Base-by-base conservation (phyloP, 2,329 filamentous ascomycete genomes). In the Coleophoma crateriformis region DNA sequence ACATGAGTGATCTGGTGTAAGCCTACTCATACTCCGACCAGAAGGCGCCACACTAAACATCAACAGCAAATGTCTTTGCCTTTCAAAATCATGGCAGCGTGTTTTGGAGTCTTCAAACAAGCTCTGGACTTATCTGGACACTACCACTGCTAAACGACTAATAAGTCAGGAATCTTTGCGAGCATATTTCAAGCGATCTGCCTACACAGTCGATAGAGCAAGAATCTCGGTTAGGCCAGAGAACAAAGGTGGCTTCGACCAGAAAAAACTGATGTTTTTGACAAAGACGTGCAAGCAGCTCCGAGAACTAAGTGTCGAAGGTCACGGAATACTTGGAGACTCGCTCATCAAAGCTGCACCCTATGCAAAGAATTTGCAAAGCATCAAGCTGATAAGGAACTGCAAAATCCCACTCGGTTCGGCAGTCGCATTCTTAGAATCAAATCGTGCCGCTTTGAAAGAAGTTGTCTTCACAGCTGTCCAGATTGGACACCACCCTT, bases 61-160 rank as follows among this genome's bases (percentile, higher is more conserved):
- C 12, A 32, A 27, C 32, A 66, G 63, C 13, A 52, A 61, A 22
- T 64, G 64, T 41, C 53, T 66, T 6, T 54, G 56, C 5, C 63
- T 66, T 32, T 59, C 55, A 13, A 61, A 60, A 33, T 44, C 54
- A 34, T 66, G 64, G 64, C 65, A 61, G 39, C 44, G 35, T 1
- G 42, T 64, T 22, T 51, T 66, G 4, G 63, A 64, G 46, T 58
- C 57, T 10, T 58, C 50, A n/a, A 54, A 54, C 38, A 54, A 58
- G 15, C 51, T 66, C 6, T 66, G 64, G 64, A 61, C 58, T 2
- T 58, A 47, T 3, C 43, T 66, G 6, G 63, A 66, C 50, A 63
- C 58, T 3, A 58, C 51, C 4, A 33, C 43, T 35, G 49, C 53
- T 20, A 45, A 43, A 42, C 58, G 46, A 41, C 10, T 41, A 0